Base-by-base conservation (phyloP, 2,329 filamentous ascomycete genomes). In the Paraphoma sp. region DNA sequence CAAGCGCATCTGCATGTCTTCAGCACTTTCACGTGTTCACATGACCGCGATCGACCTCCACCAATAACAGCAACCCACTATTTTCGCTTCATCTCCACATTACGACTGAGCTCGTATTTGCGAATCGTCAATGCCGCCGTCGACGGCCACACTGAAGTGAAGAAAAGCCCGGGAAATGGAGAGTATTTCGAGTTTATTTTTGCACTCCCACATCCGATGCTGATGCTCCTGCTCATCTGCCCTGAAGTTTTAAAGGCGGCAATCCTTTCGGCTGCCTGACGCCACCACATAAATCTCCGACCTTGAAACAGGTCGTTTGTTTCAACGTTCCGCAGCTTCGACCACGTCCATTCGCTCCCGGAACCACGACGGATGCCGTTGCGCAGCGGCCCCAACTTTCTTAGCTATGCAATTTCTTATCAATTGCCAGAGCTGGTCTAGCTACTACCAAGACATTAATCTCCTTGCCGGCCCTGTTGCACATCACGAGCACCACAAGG, bases 201-300 rank as follows among this genome's bases (percentile, higher is more conserved):
- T 23, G 33, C 33, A 11, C 33, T 11, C 33, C 6, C 33, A n/a
- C n/a, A 38, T 38, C 33, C 9, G 33, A 36, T 42, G 43, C 43
- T 45, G 43, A 45, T 45, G 43, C 18, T 45, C 43, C 43, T 30
- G 23, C 17, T 30, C 43, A 45, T 45, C 43, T 45, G 23, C 18
- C 18, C 30, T 45, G 18, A 11, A 17, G 43, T 30, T 30, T 17
- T 23, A 12, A 12, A 10, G 28, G 23, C 17, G 18, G 46, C 17
- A 23, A 9, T n/a, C 46, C 33, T 17, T 31, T 33, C 10, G 18
- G 12, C 3, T 28, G 23, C 46, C 31, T 23, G 36, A 48, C 51
- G 51, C 51, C 51, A 48, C 51, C 12, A 53, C 42, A 53, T 53
- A 18, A 53, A 33, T 42, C 18, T 33, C 23, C 44, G 33, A 23